Base-by-base conservation (phyloP, 2,329 filamentous ascomycete species). In the Monosporascus ibericus region DNA sequence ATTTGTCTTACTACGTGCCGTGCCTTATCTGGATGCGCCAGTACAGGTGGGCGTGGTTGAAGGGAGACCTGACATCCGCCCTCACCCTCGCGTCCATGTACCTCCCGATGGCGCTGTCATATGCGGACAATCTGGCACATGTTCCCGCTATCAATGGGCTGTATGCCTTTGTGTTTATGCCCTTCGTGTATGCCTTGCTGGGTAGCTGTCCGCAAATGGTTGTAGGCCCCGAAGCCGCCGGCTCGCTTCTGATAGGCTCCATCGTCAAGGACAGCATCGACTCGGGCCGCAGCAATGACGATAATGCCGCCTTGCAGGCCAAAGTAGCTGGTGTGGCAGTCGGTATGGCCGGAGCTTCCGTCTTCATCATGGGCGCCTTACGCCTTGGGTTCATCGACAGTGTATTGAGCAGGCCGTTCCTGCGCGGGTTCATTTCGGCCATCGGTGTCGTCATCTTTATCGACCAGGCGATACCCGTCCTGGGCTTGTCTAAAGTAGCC, bases 51-150 rank as follows among this genome's bases (percentile, higher is more conserved):
- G 81, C 83, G 3, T 96, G 89, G 70, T 70, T 97, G 47, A 83
- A 86, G 61, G 94, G 94, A 47, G 94, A 99, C 69, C 73, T 97
- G 18, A 77, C 95, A 15, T 87, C 92, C 8, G 92, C 92, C 48
- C 69, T 97, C 57, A 97, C 94, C n/a, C 87, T 99, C 75, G 90
- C 92, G n/a, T 96, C 92, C 25, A 94, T 99, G 74, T 99, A 99
- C 69, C 87, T 99, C 38, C 94, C 94, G 49, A 96, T 99, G 92
- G 88, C 91, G 0, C 80, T 99, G 15, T 97, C 94, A 0, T 87
- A 95, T 58, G 91, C 94, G 51, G 85, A 90, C 40, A 97, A 97
- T 65, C 84, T 99, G 42, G 91, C 88, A 6, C 94, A 97, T 67
- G 84, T 96, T 2, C 91, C 92, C 8, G 88, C 94, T 0, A 92